phyloP scores from a whole-genome alignment of 306 rosid species.

The Gynostemma pentaphyllum region DNA sequence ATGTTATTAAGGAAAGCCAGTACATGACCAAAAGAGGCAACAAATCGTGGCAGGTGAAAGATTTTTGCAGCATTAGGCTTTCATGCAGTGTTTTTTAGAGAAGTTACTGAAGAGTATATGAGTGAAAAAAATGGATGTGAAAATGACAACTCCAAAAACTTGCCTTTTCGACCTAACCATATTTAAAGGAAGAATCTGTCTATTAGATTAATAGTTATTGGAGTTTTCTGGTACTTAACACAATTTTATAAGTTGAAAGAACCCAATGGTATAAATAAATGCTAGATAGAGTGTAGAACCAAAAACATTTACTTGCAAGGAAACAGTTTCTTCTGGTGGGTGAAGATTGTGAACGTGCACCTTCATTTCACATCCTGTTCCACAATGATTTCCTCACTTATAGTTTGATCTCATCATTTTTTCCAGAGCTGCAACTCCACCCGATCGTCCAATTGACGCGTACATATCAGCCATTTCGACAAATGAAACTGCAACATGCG shows the following conservation, averaged over 20 bases:
- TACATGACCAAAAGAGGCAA: no score
- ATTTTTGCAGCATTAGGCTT: not conserved
- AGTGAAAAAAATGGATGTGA: not conserved
- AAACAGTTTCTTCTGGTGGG: not conserved
- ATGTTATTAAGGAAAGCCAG: no score
- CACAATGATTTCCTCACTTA: conserved; percentile 25
- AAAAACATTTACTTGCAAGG: not conserved
- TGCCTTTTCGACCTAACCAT: not conserved
- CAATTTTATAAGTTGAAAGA: not conserved
- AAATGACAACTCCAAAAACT: not conserved
- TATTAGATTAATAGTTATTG: not conserved
- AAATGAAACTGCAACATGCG: conserved; percentile 33
- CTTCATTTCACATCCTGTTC: not conserved
- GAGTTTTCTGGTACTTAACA: no score
- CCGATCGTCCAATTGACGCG: conserved; percentile 58
- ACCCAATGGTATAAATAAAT: not conserved
- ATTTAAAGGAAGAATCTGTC: not conserved
- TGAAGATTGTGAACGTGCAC: not conserved
- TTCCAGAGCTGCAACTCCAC: conserved; percentile 44
- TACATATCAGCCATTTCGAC: conserved; percentile 62
- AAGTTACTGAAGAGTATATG: not conserved
- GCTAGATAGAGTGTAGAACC: not conserved
- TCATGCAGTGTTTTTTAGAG: not conserved
- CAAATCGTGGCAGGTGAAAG: not conserved
- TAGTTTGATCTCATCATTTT: conserved; percentile 39